Percentiles rank a stretch among this genome's conserved stretches.
Conservation (phyloP, 306 rosid species). For the Alnus rubra region DNA sequence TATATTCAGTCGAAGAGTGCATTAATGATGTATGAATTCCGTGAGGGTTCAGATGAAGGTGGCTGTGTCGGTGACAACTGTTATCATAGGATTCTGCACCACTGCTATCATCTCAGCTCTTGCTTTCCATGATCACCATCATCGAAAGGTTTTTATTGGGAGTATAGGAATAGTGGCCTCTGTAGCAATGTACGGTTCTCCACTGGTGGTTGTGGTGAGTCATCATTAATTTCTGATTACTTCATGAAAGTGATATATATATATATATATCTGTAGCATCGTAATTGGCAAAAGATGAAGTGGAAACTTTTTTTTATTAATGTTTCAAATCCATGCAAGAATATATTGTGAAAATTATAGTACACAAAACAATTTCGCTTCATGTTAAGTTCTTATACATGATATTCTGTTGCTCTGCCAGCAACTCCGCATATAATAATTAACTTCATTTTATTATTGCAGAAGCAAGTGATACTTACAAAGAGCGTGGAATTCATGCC, state of each 20-base stretch:
- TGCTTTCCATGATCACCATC: slow-evolving; percentile 48
- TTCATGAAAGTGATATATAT: neutral
- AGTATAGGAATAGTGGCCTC: slow-evolving; percentile 58
- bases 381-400: neutral
- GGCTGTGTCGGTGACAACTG: slow-evolving; percentile 33
- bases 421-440: too few species aligned
- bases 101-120: slow-evolving; percentile 45
- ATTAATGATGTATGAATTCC: neutral
- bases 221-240: slow-evolving; percentile 2
- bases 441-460: slow-evolving; percentile 29
- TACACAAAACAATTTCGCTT: too few species aligned
- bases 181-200: slow-evolving; percentile 67
- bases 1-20: neutral
- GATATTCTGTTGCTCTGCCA: neutral
- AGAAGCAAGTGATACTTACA: slow-evolving; percentile 63
- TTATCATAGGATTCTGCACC: slow-evolving; percentile 39
- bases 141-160: slow-evolving; percentile 66
- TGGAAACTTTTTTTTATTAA: neutral
- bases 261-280: neutral
- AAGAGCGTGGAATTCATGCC: slow-evolving; percentile 93
- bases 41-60: slow-evolving; percentile 53
- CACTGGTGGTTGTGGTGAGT: slow-evolving; percentile 73
- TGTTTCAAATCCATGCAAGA: neutral
- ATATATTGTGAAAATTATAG: too few species aligned
- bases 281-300: neutral